phyloP scores from a whole-genome alignment of 2,329 filamentous ascomycete genomes.

The Exophiala phaeomuriformis region DNA sequence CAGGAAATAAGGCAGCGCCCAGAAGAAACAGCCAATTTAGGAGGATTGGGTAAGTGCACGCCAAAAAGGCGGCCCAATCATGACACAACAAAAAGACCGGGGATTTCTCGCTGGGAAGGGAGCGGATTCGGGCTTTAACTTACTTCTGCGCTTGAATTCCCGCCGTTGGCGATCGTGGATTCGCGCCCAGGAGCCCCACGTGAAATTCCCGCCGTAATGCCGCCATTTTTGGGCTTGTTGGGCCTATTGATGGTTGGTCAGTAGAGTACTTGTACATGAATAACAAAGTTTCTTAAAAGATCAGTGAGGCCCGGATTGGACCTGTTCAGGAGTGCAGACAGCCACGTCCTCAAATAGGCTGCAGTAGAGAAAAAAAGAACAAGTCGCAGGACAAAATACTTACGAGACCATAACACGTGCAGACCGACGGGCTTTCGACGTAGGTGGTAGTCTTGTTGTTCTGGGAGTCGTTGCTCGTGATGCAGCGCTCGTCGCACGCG shows the following conservation, averaged over 20 bases:
- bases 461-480: conserved; percentile 29
- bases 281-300: no score
- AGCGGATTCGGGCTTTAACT: conserved; percentile 27
- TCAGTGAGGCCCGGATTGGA: no score
- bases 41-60: background rate
- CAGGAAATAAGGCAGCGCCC: background rate
- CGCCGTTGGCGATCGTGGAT: conserved; percentile 19
- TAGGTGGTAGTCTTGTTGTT: conserved; percentile 36
- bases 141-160: conserved; percentile 42
- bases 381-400: conserved; percentile 21
- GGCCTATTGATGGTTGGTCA: conserved; percentile 20
- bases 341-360: background rate
- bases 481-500: conserved; percentile 48
- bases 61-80: conserved; percentile 10
- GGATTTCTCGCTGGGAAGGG: conserved; percentile 1
- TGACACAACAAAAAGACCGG: conserved; percentile 8
- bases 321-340: no score
- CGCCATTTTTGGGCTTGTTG: conserved; percentile 27
- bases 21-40: background rate
- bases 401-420: conserved; percentile 61
- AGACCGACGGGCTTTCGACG: conserved; percentile 55
- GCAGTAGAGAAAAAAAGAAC: background rate
- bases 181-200: conserved; percentile 26
- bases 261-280: background rate
- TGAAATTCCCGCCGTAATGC: conserved; percentile 26